Percentiles rank a stretch among this genome's conserved stretches.
These are phyloP conservation scores for Bassia scoparia DNA, from an alignment of 148 eudicot genomes.

Conservation along the genomic window DNA sequence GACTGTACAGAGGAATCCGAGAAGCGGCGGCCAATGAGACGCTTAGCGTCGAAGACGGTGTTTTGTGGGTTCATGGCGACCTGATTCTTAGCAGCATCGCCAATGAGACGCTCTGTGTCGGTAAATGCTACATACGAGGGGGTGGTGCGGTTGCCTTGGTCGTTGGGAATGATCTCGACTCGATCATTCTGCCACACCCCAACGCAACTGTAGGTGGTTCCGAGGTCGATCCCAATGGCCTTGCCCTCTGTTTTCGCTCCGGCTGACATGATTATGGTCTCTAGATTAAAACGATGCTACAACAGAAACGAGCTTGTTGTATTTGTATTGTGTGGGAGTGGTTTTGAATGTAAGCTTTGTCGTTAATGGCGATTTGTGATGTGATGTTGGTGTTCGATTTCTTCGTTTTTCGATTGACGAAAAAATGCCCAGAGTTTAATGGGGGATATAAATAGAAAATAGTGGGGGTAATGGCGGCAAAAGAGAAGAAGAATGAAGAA, in stretches of 20 bases:
- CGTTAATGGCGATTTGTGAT: not conserved
- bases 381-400: no score
- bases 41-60: constrained; percentile 28
- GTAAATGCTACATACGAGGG: constrained; percentile 26
- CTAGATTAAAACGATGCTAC: no score
- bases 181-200: constrained; percentile 25
- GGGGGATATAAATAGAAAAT: not conserved
- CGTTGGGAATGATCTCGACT: constrained; percentile 29
- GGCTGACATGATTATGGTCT: not conserved
- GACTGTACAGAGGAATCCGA: constrained; percentile 20
- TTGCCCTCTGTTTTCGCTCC: constrained; percentile 10
- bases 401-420: no score
- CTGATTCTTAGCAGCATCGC: constrained; percentile 27
- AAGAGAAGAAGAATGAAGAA: not conserved
- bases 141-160: constrained; percentile 28
- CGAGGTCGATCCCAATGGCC: constrained; percentile 27
- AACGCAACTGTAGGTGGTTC: constrained; percentile 29
- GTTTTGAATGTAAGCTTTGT: not conserved
- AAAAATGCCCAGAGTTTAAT: not conserved
- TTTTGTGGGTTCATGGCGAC: constrained; percentile 27
- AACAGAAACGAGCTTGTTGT: no score
- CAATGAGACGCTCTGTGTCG: constrained; percentile 25
- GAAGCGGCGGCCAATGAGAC: constrained; percentile 25
- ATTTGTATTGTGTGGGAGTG: no score
- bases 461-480: not conserved